Evolutionary conservation across 192 early-diverging fungal species (phyloP).

Genomic region (Coemansia sp.): DNA sequence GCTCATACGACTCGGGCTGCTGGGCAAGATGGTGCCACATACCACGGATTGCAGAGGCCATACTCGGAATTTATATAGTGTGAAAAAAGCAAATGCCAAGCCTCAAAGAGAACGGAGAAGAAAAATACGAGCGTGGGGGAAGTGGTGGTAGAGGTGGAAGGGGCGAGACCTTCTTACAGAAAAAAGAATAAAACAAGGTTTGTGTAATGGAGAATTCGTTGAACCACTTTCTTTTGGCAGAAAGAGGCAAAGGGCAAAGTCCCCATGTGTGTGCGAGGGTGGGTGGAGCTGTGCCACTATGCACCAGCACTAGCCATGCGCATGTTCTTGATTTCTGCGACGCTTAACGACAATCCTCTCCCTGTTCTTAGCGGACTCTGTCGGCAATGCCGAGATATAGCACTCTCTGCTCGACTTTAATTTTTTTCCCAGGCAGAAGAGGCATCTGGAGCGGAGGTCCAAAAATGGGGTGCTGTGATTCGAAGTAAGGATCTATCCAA

Average conservation of each 20-base stretch:
- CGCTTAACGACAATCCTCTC: background rate
- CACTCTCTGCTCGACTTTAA: background rate
- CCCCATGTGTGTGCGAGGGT: background rate
- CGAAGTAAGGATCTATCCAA: background rate
- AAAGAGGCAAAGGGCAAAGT: background rate
- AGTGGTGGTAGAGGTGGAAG: background rate
- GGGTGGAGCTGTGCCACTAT: background rate
- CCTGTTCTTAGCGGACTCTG: background rate
- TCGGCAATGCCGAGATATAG: background rate
- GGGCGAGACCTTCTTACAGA: background rate
- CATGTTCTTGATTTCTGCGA: background rate
- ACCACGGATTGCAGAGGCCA: slow-evolving; percentile 53
- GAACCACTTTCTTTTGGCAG: background rate
- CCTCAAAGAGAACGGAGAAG: slow-evolving; percentile 1
- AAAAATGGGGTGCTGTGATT: background rate
- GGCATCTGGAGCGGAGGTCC: background rate
- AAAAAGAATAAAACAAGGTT: background rate
- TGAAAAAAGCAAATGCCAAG: background rate
- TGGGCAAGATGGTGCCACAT: slow-evolving; percentile 55
- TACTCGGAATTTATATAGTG: slow-evolving; percentile 7
- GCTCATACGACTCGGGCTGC: slow-evolving; percentile 63
- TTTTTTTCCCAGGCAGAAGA: background rate
- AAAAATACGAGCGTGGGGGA: background rate
- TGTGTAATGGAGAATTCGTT: background rate
- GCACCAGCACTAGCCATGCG: background rate